Percentiles rank a stretch among this genome's conserved stretches.
Conservation (phyloP, 148 eudicot genomes). For the Vaccinium corymbosum region DNA sequence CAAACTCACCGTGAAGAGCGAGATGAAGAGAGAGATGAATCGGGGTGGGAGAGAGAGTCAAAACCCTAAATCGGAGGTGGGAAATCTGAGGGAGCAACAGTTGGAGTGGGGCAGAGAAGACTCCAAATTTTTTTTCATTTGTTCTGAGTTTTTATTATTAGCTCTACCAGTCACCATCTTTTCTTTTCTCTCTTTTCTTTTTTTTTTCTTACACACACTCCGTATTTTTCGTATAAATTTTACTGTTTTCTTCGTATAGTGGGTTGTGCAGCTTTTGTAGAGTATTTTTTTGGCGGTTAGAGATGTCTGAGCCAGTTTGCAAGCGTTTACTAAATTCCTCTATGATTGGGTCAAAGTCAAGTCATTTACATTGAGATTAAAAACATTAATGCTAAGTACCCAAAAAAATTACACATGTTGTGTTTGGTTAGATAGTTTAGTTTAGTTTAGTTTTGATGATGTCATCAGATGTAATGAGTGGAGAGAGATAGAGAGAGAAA, state of each 20-base stretch:
- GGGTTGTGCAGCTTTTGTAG: no score
- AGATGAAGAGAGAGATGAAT: not conserved
- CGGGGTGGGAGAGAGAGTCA: not conserved
- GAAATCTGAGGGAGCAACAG: not conserved
- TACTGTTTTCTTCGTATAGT: not conserved
- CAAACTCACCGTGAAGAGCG: conserved; percentile 4
- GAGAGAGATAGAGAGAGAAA: no score
- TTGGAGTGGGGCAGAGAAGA: conserved; percentile 10
- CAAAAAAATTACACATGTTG: no score
- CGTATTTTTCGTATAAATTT: not conserved
- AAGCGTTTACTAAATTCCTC: no score
- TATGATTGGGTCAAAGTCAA: no score
- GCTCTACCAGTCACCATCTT: conserved; percentile 18
- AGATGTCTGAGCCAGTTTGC: no score
- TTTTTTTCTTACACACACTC: not conserved
- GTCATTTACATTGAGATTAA: no score
- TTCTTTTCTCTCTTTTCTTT: not conserved
- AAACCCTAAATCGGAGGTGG: conserved; percentile 22
- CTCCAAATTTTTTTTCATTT: not conserved
- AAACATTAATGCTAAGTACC: no score
- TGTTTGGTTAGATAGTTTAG: no score
- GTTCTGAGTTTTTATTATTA: not conserved
- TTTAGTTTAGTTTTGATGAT: no score
- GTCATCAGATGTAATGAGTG: no score
- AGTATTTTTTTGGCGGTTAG: no score